A percentile compares a stretch with the other conserved stretches of the same genome.
phyloP scores from a whole-genome alignment of 176 grass and related monocot genomes.

The Oropetium thomaeum region DNA sequence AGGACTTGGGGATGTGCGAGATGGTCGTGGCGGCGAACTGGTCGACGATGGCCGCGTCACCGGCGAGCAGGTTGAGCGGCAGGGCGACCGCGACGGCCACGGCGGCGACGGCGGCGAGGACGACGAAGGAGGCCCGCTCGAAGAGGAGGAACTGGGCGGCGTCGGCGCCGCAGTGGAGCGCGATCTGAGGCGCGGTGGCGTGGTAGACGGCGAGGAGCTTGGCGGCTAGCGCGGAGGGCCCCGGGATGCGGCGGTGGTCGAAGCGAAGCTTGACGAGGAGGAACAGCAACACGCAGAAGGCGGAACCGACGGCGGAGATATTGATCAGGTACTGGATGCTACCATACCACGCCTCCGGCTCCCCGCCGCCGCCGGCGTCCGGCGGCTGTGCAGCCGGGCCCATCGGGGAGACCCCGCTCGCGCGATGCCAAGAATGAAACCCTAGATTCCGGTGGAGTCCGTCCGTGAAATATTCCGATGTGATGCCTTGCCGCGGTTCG shows the following conservation, averaged over 20 bases:
- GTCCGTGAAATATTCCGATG: slow-evolving; percentile 22
- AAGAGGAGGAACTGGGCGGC: slow-evolving; percentile 96
- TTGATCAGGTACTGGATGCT: slow-evolving; percentile 98
- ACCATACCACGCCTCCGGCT: slow-evolving; percentile 84
- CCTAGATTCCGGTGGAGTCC: slow-evolving; percentile 36
- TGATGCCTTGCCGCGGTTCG: slow-evolving; percentile 26
- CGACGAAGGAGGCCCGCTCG: slow-evolving; percentile 81
- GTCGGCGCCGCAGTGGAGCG: slow-evolving; percentile 97
- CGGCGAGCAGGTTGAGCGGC: slow-evolving; percentile 81
- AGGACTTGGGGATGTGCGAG: slow-evolving; percentile 70
- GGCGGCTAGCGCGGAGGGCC: slow-evolving; percentile 75
- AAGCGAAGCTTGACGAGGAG: slow-evolving; percentile 89
- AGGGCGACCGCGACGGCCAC: slow-evolving; percentile 49
- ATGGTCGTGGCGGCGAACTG: slow-evolving; percentile 92
- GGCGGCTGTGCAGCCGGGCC: slow-evolving; percentile 37
- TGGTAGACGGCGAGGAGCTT: slow-evolving; percentile 98
- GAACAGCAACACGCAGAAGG: slow-evolving; percentile 87
- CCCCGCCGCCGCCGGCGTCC: slow-evolving; percentile 43
- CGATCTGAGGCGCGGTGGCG: slow-evolving; percentile 86
- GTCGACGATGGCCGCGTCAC: slow-evolving; percentile 63
- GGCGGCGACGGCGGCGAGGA: slow-evolving; percentile 61
- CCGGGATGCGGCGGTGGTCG: slow-evolving; percentile 95
- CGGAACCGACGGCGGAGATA: slow-evolving; percentile 83
- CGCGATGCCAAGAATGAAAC: slow-evolving; percentile 12
- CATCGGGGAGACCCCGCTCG: slow-evolving; percentile 9